These are phyloP conservation scores for Neolecta irregularis DNA, from an alignment of 1,139 yeast genomes.

Conservation along the genomic window DNA sequence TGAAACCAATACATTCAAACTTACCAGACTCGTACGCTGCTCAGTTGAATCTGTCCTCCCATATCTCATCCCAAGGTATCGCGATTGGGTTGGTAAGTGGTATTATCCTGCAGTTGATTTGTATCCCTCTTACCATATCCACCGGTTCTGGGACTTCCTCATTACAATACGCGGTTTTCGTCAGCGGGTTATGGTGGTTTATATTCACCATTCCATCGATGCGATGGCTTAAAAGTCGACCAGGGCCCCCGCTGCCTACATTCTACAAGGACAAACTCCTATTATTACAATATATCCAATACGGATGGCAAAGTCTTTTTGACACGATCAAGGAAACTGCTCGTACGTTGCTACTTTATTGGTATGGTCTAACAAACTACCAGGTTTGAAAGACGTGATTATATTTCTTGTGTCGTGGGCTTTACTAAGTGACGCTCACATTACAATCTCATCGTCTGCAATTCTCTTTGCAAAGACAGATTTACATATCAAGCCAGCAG, in stretches of 20 bases:
- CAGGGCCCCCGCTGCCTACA: constrained; percentile 24
- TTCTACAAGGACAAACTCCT: constrained; percentile 4
- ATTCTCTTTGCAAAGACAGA: constrained; percentile 53
- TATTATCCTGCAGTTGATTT: constrained; percentile 40
- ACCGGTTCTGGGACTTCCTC: constrained; percentile 24
- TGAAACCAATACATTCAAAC: background rate
- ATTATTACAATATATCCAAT: constrained; percentile 27
- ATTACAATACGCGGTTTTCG: constrained; percentile 15
- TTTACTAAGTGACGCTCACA: constrained; percentile 49
- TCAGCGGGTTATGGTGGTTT: constrained; percentile 61
- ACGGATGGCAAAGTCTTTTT: constrained; percentile 45
- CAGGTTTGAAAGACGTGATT: constrained; percentile 42
- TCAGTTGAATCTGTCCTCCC: constrained; percentile 4
- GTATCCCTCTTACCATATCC: constrained; percentile 35
- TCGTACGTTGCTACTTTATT: background rate
- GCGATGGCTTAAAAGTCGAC: constrained; percentile 31
- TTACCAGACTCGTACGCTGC: background rate
- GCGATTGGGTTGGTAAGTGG: constrained; percentile 54
- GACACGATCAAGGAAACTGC: constrained; percentile 23
- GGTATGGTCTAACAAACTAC: constrained; percentile 30
- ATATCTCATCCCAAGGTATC: constrained; percentile 30
- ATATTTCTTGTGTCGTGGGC: constrained; percentile 54
- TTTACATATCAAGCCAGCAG: constrained; percentile 46
- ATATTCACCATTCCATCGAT: constrained; percentile 45
- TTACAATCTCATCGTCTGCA: constrained; percentile 62